phyloP scores from a whole-genome alignment of 768 basidiomycete genomes.

The Agaricus subrufescens region DNA sequence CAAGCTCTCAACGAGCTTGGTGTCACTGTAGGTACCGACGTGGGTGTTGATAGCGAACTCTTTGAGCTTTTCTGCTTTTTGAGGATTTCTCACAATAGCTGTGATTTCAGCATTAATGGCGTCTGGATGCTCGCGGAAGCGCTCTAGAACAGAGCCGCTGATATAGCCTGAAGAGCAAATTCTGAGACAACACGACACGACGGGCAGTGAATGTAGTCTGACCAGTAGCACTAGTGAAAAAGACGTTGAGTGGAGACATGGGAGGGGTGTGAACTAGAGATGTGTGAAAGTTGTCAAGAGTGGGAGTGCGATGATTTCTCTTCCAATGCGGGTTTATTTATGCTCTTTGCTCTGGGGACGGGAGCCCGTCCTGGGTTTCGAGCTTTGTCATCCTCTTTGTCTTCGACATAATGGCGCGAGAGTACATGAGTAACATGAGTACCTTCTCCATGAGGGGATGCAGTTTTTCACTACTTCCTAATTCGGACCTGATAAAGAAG shows the following conservation, averaged over 20 bases:
- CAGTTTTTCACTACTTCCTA: too few relatives aligned
- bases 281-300: too few relatives aligned
- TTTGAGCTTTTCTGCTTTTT: slow-evolving; percentile 41
- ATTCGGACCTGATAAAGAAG: too few relatives aligned
- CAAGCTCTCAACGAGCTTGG: slow-evolving; percentile 29
- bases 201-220: not conserved
- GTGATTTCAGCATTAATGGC: slow-evolving; percentile 33
- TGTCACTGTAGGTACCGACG: slow-evolving; percentile 37
- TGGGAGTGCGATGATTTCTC: too few relatives aligned
- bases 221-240: slow-evolving; percentile 46
- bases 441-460: too few relatives aligned
- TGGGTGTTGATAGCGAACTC: slow-evolving; percentile 32
- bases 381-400: too few relatives aligned
- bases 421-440: too few relatives aligned
- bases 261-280: not conserved
- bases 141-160: slow-evolving; percentile 41
- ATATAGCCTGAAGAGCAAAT: slow-evolving; percentile 33
- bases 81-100: slow-evolving; percentile 36
- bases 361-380: too few relatives aligned
- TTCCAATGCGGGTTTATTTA: too few relatives aligned
- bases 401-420: too few relatives aligned
- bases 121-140: slow-evolving; percentile 34
- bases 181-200: not conserved
- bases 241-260: slow-evolving; percentile 26
- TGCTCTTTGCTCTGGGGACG: too few relatives aligned